These are phyloP conservation scores for Salix udensis DNA, from an alignment of 345 rosid species.

Conservation along the genomic window DNA sequence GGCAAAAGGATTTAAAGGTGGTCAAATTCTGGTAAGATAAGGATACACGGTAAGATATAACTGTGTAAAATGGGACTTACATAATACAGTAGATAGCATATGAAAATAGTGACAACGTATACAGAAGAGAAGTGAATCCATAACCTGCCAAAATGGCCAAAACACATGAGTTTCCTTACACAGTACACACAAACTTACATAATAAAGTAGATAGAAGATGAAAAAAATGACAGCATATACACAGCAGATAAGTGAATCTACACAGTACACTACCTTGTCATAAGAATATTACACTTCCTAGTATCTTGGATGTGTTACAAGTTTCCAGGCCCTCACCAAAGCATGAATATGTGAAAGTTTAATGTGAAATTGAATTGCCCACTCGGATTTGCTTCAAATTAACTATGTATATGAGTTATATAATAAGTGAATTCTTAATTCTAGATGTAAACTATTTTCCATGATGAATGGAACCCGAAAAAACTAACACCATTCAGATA, in stretches of 20 bases:
- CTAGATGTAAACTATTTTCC: background rate
- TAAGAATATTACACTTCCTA: background rate
- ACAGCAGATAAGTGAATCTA: slow-evolving; percentile 67
- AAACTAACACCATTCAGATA: background rate
- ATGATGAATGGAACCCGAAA: background rate
- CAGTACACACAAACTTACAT: slow-evolving; percentile 41
- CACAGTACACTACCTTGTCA: background rate
- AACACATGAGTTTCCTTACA: slow-evolving; percentile 14
- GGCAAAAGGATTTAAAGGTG: background rate
- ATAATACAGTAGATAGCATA: slow-evolving; percentile 70
- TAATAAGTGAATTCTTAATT: background rate
- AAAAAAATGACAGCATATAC: slow-evolving; percentile 65
- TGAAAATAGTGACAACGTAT: slow-evolving; percentile 63
- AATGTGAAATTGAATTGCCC: background rate
- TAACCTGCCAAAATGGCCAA: slow-evolving; percentile 55
- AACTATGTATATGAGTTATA: background rate
- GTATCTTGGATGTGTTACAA: background rate
- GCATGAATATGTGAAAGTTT: background rate
- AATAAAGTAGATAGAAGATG: slow-evolving; percentile 68
- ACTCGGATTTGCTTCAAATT: background rate
- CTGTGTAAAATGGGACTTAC: slow-evolving; percentile 41
- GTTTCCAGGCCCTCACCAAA: background rate
- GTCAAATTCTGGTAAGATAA: slow-evolving; percentile 1
- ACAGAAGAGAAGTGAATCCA: slow-evolving; percentile 90
- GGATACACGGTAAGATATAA: background rate